Base-by-base conservation (phyloP, 345 rosid species). In the Salix udensis region DNA sequence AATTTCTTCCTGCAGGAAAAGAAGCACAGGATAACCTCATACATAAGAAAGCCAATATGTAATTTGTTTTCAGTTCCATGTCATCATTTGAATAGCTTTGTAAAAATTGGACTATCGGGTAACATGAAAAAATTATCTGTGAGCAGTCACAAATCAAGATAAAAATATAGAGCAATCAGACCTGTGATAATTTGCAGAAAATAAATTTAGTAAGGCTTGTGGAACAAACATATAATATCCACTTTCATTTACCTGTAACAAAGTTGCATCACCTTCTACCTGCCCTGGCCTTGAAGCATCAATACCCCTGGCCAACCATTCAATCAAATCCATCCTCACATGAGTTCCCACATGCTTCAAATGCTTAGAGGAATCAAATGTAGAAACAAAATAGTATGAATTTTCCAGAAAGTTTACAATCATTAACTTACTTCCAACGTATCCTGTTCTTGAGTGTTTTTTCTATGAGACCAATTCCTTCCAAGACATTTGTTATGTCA, bases 401-500 rank as follows among this genome's bases (percentile, higher is more conserved):
- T 67, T 62, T 69, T 26, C 64, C 74, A 81, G 75, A 67, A 65
- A 65, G 15, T 73, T 71, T 34, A 70, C 73, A 36, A 37, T 62
- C 46, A 23, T 74, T 4, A 74, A 74, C 78, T 88, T 93, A 96
- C 99, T 93, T 96, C 99, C 99, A 96, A 72, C 76, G 91, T 74
- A 96, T 93, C 82, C 87, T 88, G 85, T 93, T 96, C 87, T 93
- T 96, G 44, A 93, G 85, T 80, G 90, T 94, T 90, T 96, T 96
- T 86, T 96, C 98, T 74, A 96, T 93, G 46, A 96, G 96, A 83
- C 91, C 98, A 74, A 96, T 92, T 84, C 99, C 99, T 86, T 96
- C 99, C 91, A 96, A 81, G 67, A 96, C 99, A 86, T 96, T 96
- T 60, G 99, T 96, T 82, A 96, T 96, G 86, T 96, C 99, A 65